Evolutionary conservation across 805 yeast species (phyloP), one percentile per base, ranked within the genome.

Genomic region (Ogataea trehalophila): DNA sequence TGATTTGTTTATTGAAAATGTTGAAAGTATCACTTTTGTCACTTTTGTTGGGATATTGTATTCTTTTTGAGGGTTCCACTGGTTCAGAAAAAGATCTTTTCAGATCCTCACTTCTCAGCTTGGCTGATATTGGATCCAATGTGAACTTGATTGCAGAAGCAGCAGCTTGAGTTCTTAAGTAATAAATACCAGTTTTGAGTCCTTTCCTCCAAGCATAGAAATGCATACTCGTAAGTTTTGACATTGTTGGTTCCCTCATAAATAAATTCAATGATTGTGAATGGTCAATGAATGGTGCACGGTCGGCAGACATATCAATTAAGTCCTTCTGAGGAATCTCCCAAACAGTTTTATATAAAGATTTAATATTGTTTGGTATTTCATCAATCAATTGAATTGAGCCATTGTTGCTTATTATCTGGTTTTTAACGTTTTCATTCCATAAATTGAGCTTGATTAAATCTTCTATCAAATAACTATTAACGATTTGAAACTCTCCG

Each of bases 131-230:
- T 54, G 73, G 77, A 56, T 81, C 87, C 45, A 85, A 76, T 16
- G 94, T 86, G 69, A 90, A 92, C 73, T 92, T 95, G 63, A 94
- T 94, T 42, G 99, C 97, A 44, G 96, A 87, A 39, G 96, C 80
- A 18, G 99, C 99, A 51, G 98, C 97, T 76, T 88, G 95, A 11
- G 98, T 92, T 71, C 98, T 84, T 68, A 94, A 75, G 71, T 94
- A 94, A 76, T 94, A 94, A 95, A 94, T 92, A 62, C 99, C 99
- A 5, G 99, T 94, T 78, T 94, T 94, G 66, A 94, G 79, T 51
- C 99, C 99, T 74, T 87, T 89, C 75, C 87, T 87, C 99, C 99
- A 94, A 42, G 97, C 98, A 65, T 94, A 92, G 76, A 94, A 94
- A 69, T 94, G 99, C 97, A 94, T 94, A 55, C 94, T 82, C 6